A percentile compares a stretch with the other conserved stretches of the same genome.
Evolutionary conservation across 805 yeast genomes (phyloP).

Genomic region (Candida ortonii): DNA sequence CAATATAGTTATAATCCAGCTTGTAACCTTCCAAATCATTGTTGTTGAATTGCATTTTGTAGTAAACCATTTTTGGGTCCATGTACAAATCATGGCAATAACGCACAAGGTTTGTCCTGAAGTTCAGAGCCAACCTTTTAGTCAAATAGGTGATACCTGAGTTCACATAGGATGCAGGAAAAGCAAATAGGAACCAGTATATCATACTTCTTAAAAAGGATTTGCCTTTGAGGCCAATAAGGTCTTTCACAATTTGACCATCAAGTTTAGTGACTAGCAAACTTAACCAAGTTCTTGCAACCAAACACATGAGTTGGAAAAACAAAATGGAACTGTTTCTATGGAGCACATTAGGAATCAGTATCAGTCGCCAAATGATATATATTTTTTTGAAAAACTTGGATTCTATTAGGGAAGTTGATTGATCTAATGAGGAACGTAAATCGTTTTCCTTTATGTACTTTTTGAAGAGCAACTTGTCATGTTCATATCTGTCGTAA

Average conservation of each 20-base stretch:
- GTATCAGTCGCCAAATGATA: conserved; percentile 68
- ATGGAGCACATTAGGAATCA: conserved; percentile 72
- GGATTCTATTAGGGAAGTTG: conserved; percentile 38
- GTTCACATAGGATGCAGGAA: conserved; percentile 91
- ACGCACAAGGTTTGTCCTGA: conserved; percentile 78
- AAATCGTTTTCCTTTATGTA: conserved; percentile 35
- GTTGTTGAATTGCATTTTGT: conserved; percentile 67
- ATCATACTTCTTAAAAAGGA: conserved; percentile 73
- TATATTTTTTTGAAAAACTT: conserved; percentile 68
- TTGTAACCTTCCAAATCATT: conserved; percentile 32
- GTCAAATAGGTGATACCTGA: conserved; percentile 83
- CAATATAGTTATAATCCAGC: conserved; percentile 60
- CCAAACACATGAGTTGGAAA: conserved; percentile 69
- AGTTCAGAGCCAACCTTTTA: conserved; percentile 71
- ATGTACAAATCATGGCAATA: conserved; percentile 88
- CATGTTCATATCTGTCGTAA: conserved; percentile 52
- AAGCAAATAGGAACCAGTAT: conserved; percentile 86
- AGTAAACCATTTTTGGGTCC: conserved; percentile 77
- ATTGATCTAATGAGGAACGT: conserved; percentile 1
- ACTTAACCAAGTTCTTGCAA: conserved; percentile 84
- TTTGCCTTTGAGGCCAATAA: conserved; percentile 75
- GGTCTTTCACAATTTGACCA: conserved; percentile 87
- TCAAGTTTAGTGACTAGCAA: conserved; percentile 83
- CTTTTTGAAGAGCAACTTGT: conserved; percentile 50
- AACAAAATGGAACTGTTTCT: conserved; percentile 63